These are phyloP conservation scores for Crithidia bombi DNA, from an alignment of 208 protist genomes.

Conservation along the genomic window DNA sequence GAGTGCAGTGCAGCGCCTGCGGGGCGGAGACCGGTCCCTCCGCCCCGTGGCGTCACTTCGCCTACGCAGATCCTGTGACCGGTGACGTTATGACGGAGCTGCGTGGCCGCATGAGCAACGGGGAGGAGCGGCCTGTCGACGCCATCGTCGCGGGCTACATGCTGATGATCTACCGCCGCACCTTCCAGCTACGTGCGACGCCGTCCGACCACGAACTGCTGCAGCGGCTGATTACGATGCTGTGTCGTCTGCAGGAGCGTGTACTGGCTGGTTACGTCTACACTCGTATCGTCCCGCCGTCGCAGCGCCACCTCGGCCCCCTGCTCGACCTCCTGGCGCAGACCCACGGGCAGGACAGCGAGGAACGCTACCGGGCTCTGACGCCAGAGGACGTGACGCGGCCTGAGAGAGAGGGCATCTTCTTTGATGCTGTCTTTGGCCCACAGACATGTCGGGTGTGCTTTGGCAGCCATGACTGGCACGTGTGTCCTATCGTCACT, in stretches of 20 bases:
- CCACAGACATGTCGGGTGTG: constrained; percentile 76
- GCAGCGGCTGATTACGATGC: constrained; percentile 54
- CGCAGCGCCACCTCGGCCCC: constrained; percentile 22
- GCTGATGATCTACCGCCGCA: constrained; percentile 84
- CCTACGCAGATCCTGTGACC: constrained; percentile 38
- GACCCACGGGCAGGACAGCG: constrained; percentile 41
- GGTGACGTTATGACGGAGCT: constrained; percentile 75
- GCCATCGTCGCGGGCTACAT: constrained; percentile 80
- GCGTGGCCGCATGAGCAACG: constrained; percentile 69
- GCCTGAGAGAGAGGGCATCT: constrained; percentile 41
- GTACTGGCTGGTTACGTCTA: constrained; percentile 86
- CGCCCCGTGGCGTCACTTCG: constrained; percentile 78
- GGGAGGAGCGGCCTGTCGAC: constrained; percentile 60
- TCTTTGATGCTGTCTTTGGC: constrained; percentile 72
- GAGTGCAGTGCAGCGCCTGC: constrained; percentile 73
- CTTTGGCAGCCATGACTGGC: constrained; percentile 78
- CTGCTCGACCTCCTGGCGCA: constrained; percentile 24
- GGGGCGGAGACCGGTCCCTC: constrained; percentile 79
- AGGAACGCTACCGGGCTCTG: constrained; percentile 35
- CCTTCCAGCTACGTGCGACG: constrained; percentile 72
- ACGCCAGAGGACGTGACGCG: constrained; percentile 20
- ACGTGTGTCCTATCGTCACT: constrained; percentile 81
- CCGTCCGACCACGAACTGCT: constrained; percentile 76
- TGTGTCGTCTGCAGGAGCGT: constrained; percentile 75
- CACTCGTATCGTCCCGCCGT: constrained; percentile 64